Base-by-base conservation (phyloP, 2,329 filamentous ascomycete genomes). In the Colletotrichum brevisporum region DNA sequence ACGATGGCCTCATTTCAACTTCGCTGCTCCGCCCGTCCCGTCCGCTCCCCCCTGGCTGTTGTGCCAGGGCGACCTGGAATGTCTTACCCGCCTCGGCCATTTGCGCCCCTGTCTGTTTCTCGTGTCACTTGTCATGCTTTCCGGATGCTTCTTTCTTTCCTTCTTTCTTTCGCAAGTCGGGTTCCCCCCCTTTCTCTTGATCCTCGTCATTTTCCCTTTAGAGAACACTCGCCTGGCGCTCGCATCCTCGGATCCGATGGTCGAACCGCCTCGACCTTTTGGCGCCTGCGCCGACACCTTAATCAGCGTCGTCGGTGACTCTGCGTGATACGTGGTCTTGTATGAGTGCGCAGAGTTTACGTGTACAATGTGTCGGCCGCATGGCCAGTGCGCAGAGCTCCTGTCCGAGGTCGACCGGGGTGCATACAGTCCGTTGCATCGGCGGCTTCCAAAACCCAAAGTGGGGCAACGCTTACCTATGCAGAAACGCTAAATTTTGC, bases 1-100 rank as follows among this genome's bases (percentile, higher is more conserved):
- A 60, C 45, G 63, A 69, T 69, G 62, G 62, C 55, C 62, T 69
- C 62, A 69, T 61, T 43, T 67, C 36, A 10, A 65, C 51, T 27
- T 59, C 54, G 16, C 51, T 36, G 61, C 66, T 59, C 62, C 61
- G 54, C 60, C 54, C 55, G 31, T 68, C 55, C 50, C 54, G 61
- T 55, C 27, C 39, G 41, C 47, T 8, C 45, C 18, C 45, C 62
- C 66, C 50, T 60, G 55, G 50, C 43, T 41, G 51, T 51, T 41
- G 50, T 54, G 59, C 26, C 51, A 60, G 63, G 63, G 56, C 51
- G 62, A 56, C 55, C 56, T 61, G 56, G 43, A 52, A 57, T 65
- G 66, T 65, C 55, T 65, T 69, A 43, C 50, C 55, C 50, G 57
- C 53, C 50, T 69, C 61, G 66, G 54, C n/a, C 54, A 27, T 64